Percentiles rank a stretch among this genome's conserved stretches.
phyloP scores from a whole-genome alignment of 2,329 filamentous ascomycete genomes.

The Colletotrichum spaethianum region DNA sequence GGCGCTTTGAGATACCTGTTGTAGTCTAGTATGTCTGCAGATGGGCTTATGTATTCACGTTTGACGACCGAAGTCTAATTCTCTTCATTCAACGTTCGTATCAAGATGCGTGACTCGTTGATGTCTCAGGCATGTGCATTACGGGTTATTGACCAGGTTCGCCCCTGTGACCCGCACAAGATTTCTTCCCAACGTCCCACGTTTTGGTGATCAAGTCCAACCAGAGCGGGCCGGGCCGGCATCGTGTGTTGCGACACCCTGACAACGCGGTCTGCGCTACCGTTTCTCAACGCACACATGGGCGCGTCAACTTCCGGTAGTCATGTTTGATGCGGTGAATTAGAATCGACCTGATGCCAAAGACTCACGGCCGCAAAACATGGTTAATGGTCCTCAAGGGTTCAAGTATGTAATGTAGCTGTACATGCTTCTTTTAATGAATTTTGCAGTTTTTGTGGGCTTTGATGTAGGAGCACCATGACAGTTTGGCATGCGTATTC shows the following conservation, averaged over 20 bases:
- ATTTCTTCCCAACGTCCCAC: neutral
- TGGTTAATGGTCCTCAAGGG: too few species aligned
- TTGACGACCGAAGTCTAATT: neutral
- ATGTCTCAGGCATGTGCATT: neutral
- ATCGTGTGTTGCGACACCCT: neutral
- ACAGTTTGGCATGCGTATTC: neutral
- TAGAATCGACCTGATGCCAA: neutral
- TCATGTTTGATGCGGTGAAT: neutral
- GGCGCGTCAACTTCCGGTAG: neutral
- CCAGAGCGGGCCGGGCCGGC: neutral
- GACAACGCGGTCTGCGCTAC: neutral
- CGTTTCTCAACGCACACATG: neutral
- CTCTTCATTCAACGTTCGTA: neutral
- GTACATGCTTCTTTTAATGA: neutral
- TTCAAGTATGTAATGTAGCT: too few species aligned
- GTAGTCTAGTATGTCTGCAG: slow-evolving; percentile 14
- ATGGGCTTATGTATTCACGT: slow-evolving; percentile 11
- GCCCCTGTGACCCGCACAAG: neutral
- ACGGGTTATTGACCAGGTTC: too few species aligned
- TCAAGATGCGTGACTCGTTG: neutral
- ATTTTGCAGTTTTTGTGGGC: neutral
- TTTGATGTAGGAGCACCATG: neutral
- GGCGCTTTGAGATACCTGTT: neutral
- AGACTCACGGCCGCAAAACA: too few species aligned
- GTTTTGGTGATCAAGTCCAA: neutral